Evolutionary conservation across 768 basidiomycete species (phyloP), one percentile per base, ranked within the genome.

Genomic region (Termitomyces sp.): DNA sequence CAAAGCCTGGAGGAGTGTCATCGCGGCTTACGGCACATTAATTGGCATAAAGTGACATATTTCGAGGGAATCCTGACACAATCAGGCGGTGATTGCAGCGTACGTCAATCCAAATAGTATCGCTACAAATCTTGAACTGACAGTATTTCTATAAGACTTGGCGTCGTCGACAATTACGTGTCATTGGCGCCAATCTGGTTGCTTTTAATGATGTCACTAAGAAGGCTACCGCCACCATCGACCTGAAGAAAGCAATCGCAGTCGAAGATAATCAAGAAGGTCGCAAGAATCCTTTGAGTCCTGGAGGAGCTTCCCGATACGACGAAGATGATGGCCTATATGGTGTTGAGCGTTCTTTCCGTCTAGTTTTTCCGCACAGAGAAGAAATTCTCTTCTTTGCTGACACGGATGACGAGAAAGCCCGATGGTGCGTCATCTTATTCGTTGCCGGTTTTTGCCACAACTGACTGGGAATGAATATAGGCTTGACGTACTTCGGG

Each of bases 181-280:
- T 97, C 18, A 89, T 92, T 56, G 95, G 95, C 8, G 83, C 91
- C 8, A 93, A 86, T 66, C 76, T 97, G 32, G 80, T 97, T 43
- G 93, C 95, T 0, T 95, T 91, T 74, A 97, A 93, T 66, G 92
- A 95, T 67, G 86, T 96, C 9, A 97, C 95, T 27, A 94, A 92
- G 79, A 91, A 86, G 62, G 87, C 89, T 2, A 95, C 86, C 0
- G 85, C 91, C 4, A 93, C 90, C n/a, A 95, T 96, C 62, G 91
- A 95, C 69, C 76, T 97, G 42, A 89, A 89, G 72, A 89, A 93
- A 69, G 93, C 92, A 5, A 74, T 86, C 10, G 76, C 79, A 0
- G 82, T 96, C 3, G 84, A 89, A 62, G 93, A 95, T 67, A 85
- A 90, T 55, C 86, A 90, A 62, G 83, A 85, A 62, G 69, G 74